Evolutionary conservation across 495 filamentous ascomycete genomes (phyloP), one percentile per base, ranked within the genome.

Genomic region (Aspergillus asperescens): DNA sequence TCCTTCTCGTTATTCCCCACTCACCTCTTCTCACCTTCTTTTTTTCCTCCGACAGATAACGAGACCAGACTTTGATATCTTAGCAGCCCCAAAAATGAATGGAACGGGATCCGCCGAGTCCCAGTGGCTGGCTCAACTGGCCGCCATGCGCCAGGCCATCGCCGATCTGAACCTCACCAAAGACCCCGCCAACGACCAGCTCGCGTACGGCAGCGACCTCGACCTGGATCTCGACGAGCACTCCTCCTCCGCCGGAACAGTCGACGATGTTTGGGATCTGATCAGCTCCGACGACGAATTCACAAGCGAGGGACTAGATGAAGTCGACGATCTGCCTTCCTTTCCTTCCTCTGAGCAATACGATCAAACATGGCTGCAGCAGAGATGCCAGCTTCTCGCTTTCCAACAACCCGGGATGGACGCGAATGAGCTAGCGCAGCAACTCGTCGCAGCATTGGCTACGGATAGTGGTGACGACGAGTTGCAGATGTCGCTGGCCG

Each of bases 191-290:
- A 72, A 66, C 48, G 72, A 63, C 43, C 55, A 69, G n/a, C 61
- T 57, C 18, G 52, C 58, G 16, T 81, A 82, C 58, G 81, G 79
- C 40, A 71, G 75, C 27, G 83, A 86, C 40, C 57, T 87, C 31
- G 72, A 77, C 18, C 64, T 86, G 8, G 75, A 81, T 39, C 73
- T 86, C 24, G 77, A 86, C 35, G 82, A 84, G 19, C 78, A 82
- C 19, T 76, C 81, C 28, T 83, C 78, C 0, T 82, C 80, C 2
- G 73, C 74, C 1, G 80, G 77, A 34, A 81, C 81, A 15, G 77
- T 81, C 7, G 86, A 90, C 54, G 88, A 94, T 69, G 80, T 95
- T 8, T 97, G 93, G 93, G 89, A 95, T 64, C 80, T 90, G 31
- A 87, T 90, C 64, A 87, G 81, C 41, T 86, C 88, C 27, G 84